Evolutionary conservation across 495 filamentous ascomycete species (phyloP).

Genomic region (Xylaria venustula): DNA sequence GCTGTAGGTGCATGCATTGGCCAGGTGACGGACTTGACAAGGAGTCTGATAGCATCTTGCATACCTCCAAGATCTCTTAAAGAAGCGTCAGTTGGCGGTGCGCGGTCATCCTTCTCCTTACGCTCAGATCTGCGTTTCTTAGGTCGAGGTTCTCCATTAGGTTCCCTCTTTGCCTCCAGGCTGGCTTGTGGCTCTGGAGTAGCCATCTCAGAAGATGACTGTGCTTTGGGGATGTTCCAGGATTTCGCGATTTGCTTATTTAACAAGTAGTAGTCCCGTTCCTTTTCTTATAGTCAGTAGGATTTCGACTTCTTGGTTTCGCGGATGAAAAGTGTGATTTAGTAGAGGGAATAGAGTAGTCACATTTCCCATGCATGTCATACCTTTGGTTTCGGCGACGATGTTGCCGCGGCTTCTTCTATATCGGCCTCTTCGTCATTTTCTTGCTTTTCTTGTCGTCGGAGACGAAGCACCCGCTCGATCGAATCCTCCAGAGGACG

Average conservation of each 20-base stretch:
- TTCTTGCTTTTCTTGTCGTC: slow-evolving; percentile 62
- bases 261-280: slow-evolving; percentile 60
- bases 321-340: not conserved
- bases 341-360: not conserved
- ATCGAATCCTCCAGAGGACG: slow-evolving; percentile 79
- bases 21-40: slow-evolving; percentile 78
- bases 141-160: slow-evolving; percentile 65
- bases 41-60: slow-evolving; percentile 70
- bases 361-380: not conserved
- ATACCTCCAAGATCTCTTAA: slow-evolving; percentile 84
- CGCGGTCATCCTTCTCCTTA: slow-evolving; percentile 35
- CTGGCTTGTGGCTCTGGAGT: slow-evolving; percentile 11
- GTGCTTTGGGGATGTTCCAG: slow-evolving; percentile 26
- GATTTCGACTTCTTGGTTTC: not conserved
- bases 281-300: slow-evolving; percentile 30
- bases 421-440: slow-evolving; percentile 60
- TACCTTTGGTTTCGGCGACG: slow-evolving; percentile 33
- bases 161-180: slow-evolving; percentile 39
- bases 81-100: slow-evolving; percentile 72
- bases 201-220: slow-evolving; percentile 12
- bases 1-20: slow-evolving; percentile 65
- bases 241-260: slow-evolving; percentile 66
- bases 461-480: slow-evolving; percentile 74
- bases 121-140: slow-evolving; percentile 61
- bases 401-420: slow-evolving; percentile 51